Evolutionary conservation across 2,329 filamentous ascomycete species (phyloP), one percentile per base, ranked within the genome.

Genomic region (Sporothrix inflata): DNA sequence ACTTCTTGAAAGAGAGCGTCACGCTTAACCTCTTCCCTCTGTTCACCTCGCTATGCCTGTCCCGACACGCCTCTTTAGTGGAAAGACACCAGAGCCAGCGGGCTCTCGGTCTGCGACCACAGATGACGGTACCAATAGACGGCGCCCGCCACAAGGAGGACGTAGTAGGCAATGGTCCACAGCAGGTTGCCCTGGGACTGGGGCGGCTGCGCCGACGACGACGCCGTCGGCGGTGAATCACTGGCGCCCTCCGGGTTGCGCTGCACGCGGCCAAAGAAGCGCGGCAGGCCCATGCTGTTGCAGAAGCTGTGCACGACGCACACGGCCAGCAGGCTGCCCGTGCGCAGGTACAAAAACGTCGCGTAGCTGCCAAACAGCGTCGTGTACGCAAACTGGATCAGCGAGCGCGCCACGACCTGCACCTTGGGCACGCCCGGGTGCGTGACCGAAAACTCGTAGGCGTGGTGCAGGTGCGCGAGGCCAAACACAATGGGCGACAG

Each of bases 331-430:
- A 98, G 82, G 65, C 92, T 97, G 3, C 94, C 94, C 0, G 94
- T 97, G 47, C 95, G 90, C 24, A 99, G 79, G 78, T 92, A 97
- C 24, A 98, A 78, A 77, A 98, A 99, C 0, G 93, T 94, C 4
- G 92, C 94, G 81, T 96, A 97, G 81, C 94, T 94, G 74, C 96
- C 96, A 78, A 99, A 99, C 5, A 98, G 81, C 7, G 93, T 94
- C 0, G 96, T 99, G 81, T 97, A 99, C 4, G 87, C 85, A 77
- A 99, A 91, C 79, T 98, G 96, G 75, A 98, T 87, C 12, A 94
- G 75, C 1, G 93, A 94, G 67, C 93, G 90, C 38, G 92, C 79
- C 6, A 96, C 78, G 7, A 91, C 89, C 1, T 88, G 85, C 0
- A 85, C 75, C 14, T 90, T 78, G 0, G 92, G 88, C 1, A 91